Evolutionary conservation across 352 stramenopile species (phyloP), one percentile per base, ranked within the genome.

Genomic region (Pelagophyceae sp.): DNA sequence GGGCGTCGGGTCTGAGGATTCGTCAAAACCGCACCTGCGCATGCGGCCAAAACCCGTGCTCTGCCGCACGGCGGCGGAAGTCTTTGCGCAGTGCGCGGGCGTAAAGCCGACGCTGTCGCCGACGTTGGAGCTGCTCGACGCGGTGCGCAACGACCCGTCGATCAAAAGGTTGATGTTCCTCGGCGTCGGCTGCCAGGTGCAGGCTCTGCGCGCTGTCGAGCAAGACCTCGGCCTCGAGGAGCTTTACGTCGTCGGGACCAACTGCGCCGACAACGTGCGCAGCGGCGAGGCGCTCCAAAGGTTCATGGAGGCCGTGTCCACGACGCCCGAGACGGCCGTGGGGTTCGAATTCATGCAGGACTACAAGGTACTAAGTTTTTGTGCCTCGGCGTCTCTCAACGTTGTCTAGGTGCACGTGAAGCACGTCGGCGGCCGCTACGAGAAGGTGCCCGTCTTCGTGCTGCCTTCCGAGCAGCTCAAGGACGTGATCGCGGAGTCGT

Each of bases 291-390:
- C 81, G 64, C 83, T 83, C 35, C 72, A 76, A 76, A 76, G 83
- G 69, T 90, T 90, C 76, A 76, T 89, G 67, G 69, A 76, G 31
- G 70, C 81, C 11, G 84, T 80, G 5, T 67, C 58, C 23, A 15
- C 23, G 58, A 35, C 58, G 11, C 50, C 50, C 23, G 23, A 51
- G 11, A 58, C 67, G 33, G 79, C 88, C 50, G 45, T 78, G n/a
- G 83, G 83, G 17, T 90, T 88, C 79, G 85, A 90, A 78, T 90
- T 90, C 76, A 90, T 88, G 84, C 85, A 90, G 51, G 85, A 90
- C 71, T 90, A 88, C 78, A 76, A 80, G 69, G 84, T n/a, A n/a
- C n/a, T n/a, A n/a, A n/a, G n/a, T n/a, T n/a, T n/a, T n/a, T n/a
- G n/a, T n/a, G n/a, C n/a, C n/a, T n/a, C n/a, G n/a, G n/a, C n/a